phyloP scores from a whole-genome alignment of 2,329 filamentous ascomycete genomes.

The Nemania diffusa region DNA sequence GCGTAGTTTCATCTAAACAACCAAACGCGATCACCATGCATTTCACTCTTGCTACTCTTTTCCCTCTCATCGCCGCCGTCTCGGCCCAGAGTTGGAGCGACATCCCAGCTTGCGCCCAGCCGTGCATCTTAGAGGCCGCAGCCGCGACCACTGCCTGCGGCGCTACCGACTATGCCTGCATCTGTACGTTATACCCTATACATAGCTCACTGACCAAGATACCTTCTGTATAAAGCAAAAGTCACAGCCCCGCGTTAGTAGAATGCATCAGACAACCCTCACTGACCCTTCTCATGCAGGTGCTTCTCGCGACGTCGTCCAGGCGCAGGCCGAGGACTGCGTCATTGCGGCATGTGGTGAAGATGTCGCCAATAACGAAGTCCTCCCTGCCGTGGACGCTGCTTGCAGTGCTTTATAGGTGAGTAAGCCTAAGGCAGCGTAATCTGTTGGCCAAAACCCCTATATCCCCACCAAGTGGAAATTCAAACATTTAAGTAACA shows the following conservation, averaged over 20 bases:
- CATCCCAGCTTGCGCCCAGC: conserved; percentile 31
- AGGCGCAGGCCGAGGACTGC: conserved; percentile 11
- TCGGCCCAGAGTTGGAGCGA: conserved; percentile 32
- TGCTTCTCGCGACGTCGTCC: conserved; percentile 6
- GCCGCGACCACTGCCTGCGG: conserved; percentile 16
- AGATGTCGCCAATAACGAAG: conserved; percentile 8
- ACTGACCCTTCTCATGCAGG: conserved; percentile 15
- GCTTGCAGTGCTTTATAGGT: conserved; percentile 14
- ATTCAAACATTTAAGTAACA: neutral
- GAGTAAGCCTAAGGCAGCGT: neutral
- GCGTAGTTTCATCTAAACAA: neutral
- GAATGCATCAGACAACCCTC: neutral
- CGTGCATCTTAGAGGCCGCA: conserved; percentile 24
- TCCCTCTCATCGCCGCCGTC: conserved; percentile 15
- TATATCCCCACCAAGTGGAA: too few relatives aligned
- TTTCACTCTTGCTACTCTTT: conserved; percentile 22
- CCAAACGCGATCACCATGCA: conserved; percentile 23
- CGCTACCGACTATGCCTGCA: conserved; percentile 23
- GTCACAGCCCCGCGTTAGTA: neutral
- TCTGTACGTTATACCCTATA: conserved; percentile 21
- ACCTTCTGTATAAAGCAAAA: neutral
- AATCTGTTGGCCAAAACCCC: neutral
- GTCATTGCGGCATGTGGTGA: conserved; percentile 28
- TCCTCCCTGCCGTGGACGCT: conserved; percentile 28
- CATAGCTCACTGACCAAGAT: neutral